Evolutionary conservation across 1,139 yeast genomes (phyloP).

Genomic region (Scheffersomyces illinoinensis): DNA sequence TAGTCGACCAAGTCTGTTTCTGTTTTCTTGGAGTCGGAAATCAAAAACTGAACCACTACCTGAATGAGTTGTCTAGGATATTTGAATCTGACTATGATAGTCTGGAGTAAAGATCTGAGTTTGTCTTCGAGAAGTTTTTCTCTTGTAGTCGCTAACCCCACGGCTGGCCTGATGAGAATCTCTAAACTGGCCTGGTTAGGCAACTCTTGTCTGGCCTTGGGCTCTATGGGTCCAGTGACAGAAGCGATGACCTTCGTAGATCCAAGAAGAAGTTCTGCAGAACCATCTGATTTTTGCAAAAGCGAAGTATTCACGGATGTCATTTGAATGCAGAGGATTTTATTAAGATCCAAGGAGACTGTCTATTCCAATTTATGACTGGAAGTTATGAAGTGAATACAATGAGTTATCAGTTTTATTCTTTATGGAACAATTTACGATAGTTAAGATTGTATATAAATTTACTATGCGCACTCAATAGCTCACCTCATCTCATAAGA

Average conservation of each 20-base stretch:
- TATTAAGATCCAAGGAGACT: background rate
- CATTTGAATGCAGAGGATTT: background rate
- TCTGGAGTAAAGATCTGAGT: conserved; percentile 59
- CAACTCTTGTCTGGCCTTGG: conserved; percentile 77
- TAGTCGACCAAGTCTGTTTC: conserved; percentile 25
- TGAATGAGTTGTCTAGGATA: conserved; percentile 87
- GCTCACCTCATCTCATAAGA: background rate
- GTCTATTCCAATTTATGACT: background rate
- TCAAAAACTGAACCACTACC: conserved; percentile 78
- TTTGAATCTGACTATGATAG: conserved; percentile 61
- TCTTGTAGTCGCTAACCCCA: conserved; percentile 74
- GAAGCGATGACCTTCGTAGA: conserved; percentile 66
- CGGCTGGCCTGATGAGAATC: conserved; percentile 75
- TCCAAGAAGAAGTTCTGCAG: conserved; percentile 57
- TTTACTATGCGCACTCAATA: background rate
- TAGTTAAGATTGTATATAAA: background rate
- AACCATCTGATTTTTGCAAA: conserved; percentile 58
- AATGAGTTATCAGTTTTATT: too few species aligned
- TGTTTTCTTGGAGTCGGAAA: conserved; percentile 42
- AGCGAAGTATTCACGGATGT: conserved; percentile 9
- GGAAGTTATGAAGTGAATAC: background rate
- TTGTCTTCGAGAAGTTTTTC: conserved; percentile 78
- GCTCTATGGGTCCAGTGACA: conserved; percentile 90
- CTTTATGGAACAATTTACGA: background rate
- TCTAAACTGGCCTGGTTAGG: conserved; percentile 81